Percentiles rank a stretch among this genome's conserved stretches.
Evolutionary conservation across 768 basidiomycete species (phyloP).

Genomic region (Trametes meyenii): DNA sequence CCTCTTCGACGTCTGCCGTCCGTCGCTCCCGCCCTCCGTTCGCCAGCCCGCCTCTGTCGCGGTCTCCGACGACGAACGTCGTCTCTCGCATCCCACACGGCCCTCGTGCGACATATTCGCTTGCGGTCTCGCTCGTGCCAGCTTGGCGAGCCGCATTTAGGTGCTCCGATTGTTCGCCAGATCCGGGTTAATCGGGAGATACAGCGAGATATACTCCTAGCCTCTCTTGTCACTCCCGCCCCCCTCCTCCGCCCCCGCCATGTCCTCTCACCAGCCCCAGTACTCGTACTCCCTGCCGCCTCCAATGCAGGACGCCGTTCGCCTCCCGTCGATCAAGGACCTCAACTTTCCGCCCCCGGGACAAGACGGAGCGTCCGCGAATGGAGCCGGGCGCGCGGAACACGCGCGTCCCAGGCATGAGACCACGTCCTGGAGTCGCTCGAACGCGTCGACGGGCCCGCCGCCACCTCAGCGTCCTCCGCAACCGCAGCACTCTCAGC

Average conservation of each 20-base stretch:
- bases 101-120: slow-evolving; percentile 16
- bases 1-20: slow-evolving; percentile 22
- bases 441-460: slow-evolving; percentile 15
- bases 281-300: slow-evolving; percentile 41
- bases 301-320: slow-evolving; percentile 46
- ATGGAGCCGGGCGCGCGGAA: slow-evolving; percentile 35
- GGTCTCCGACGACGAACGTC: slow-evolving; percentile 8
- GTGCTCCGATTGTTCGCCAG: slow-evolving; percentile 33
- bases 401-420: slow-evolving; percentile 42
- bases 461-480: slow-evolving; percentile 26
- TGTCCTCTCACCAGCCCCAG: slow-evolving; percentile 52
- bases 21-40: slow-evolving; percentile 2
- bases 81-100: background rate
- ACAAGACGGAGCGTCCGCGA: slow-evolving; percentile 37
- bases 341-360: slow-evolving; percentile 57
- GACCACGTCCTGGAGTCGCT: slow-evolving; percentile 28
- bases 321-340: slow-evolving; percentile 73
- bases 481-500: slow-evolving; percentile 15
- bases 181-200: slow-evolving; percentile 75
- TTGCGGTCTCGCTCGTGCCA: slow-evolving; percentile 11
- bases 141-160: slow-evolving; percentile 17
- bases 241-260: slow-evolving; percentile 42
- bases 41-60: slow-evolving; percentile 5
- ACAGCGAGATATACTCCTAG: slow-evolving; percentile 47
- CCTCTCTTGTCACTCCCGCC: slow-evolving; percentile 36